Conservation (phyloP, 495 filamentous ascomycete species). For the Penicillium soppii region DNA sequence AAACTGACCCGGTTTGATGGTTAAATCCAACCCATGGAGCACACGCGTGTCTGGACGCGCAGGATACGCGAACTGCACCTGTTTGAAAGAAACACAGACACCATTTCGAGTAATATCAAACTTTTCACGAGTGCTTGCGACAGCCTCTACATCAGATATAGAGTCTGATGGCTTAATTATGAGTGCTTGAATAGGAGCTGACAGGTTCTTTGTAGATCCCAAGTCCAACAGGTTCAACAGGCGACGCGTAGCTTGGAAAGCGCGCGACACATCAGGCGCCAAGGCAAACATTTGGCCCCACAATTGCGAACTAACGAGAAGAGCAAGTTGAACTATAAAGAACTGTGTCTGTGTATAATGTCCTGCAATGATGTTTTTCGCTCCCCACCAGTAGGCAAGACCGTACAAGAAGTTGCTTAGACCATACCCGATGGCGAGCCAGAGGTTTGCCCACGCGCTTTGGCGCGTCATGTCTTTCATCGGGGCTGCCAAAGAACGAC, state of each 20-base stretch:
- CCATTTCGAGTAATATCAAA: conserved; percentile 1
- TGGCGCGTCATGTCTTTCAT: conserved; percentile 44
- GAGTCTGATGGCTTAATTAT: conserved; percentile 14
- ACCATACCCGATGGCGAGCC: conserved; percentile 55
- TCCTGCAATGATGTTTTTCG: conserved; percentile 56
- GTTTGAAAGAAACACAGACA: conserved; percentile 48
- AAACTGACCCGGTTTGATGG: conserved; percentile 57
- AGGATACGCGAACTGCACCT: conserved; percentile 62
- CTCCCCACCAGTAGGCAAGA: conserved; percentile 70
- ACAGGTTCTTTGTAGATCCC: conserved; percentile 5
- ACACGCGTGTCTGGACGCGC: conserved; percentile 54
- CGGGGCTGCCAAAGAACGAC: conserved; percentile 38
- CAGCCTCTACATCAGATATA: conserved; percentile 15
- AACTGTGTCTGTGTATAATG: conserved; percentile 46
- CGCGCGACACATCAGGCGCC: conserved; percentile 53
- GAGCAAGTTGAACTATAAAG: conserved; percentile 26
- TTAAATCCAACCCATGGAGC: conserved; percentile 51
- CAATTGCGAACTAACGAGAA: conserved; percentile 57
- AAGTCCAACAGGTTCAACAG: conserved; percentile 9
- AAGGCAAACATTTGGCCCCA: conserved; percentile 68
- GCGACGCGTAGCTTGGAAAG: conserved; percentile 4
- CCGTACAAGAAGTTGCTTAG: conserved; percentile 57
- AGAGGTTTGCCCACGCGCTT: conserved; percentile 47
- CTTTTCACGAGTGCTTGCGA: not conserved
- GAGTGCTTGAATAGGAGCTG: not conserved